Conservation (phyloP, 208 protist genomes). For the Kentomonas sorsogonicus region DNA sequence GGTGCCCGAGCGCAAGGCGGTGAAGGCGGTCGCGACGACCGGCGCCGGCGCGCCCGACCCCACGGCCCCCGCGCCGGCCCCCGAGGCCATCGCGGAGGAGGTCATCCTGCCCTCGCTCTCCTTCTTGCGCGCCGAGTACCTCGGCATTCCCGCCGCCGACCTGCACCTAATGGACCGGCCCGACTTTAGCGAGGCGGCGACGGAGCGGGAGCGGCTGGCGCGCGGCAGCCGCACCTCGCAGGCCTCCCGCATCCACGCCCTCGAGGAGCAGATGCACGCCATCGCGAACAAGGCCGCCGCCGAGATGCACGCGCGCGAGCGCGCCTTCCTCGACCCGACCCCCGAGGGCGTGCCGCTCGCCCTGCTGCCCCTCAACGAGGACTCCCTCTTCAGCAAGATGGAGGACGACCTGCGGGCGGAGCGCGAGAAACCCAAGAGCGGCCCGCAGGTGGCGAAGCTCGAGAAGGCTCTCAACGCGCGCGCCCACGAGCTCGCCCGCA, state of each 20-base stretch:
- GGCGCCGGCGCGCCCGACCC: background rate
- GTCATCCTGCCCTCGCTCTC: constrained; percentile 17
- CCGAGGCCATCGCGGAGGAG: constrained; percentile 10
- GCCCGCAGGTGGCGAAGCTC: constrained; percentile 8
- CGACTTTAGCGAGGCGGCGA: background rate
- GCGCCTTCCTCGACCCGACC: constrained; percentile 35
- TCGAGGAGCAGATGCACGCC: constrained; percentile 24
- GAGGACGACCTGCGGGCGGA: constrained; percentile 49
- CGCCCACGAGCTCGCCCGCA: constrained; percentile 37
- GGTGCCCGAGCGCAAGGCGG: constrained; percentile 7
- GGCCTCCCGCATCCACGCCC: constrained; percentile 12
- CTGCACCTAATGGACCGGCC: background rate
- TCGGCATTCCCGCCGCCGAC: constrained; percentile 3
- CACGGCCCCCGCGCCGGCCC: background rate
- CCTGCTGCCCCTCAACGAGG: constrained; percentile 46
- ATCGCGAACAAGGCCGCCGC: constrained; percentile 21
- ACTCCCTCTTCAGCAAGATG: constrained; percentile 29
- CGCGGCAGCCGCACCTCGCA: no score
- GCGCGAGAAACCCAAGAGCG: constrained; percentile 20
- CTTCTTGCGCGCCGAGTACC: constrained; percentile 40
- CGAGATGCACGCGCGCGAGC: constrained; percentile 40
- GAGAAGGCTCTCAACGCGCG: constrained; percentile 31
- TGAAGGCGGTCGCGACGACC: background rate
- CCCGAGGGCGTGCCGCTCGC: constrained; percentile 44
- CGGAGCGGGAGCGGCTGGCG: background rate